phyloP scores from a whole-genome alignment of 208 protist genomes.

The Leishmania gerbilli region DNA sequence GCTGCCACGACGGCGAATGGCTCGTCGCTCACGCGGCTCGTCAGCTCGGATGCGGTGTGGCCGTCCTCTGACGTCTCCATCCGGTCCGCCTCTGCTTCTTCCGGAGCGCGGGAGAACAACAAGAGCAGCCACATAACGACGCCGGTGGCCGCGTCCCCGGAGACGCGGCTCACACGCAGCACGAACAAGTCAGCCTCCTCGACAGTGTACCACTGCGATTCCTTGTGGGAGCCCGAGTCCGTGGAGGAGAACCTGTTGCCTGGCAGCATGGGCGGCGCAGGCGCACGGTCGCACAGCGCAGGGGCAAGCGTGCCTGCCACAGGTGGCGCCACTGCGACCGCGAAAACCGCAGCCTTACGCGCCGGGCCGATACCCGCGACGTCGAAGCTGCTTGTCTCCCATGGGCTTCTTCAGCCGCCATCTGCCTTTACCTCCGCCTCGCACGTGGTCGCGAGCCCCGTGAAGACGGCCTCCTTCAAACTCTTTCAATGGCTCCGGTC shows the following conservation, averaged over 20 bases:
- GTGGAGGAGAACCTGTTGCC: constrained; percentile 38
- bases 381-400: constrained; percentile 24
- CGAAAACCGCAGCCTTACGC: not conserved
- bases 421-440: constrained; percentile 26
- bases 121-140: constrained; percentile 6
- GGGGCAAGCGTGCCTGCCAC: not conserved
- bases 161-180: not conserved
- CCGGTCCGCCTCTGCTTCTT: not conserved
- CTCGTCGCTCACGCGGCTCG: constrained; percentile 1
- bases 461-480: constrained; percentile 9
- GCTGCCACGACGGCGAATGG: not conserved
- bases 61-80: constrained; percentile 10
- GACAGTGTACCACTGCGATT: not conserved
- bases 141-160: constrained; percentile 14
- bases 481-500: constrained; percentile 23
- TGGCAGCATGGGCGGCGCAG: constrained; percentile 25
- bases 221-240: constrained; percentile 8
- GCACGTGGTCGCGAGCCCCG: constrained; percentile 4
- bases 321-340: not conserved
- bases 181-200: not conserved
- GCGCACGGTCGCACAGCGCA: constrained; percentile 11
- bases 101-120: not conserved
- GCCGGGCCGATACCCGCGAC: not conserved
- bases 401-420: constrained; percentile 26
- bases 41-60: constrained; percentile 16